Percentiles rank a stretch among this genome's conserved stretches.
phyloP scores from a whole-genome alignment of 352 stramenopile species.

The Pythium pyrilobum region DNA sequence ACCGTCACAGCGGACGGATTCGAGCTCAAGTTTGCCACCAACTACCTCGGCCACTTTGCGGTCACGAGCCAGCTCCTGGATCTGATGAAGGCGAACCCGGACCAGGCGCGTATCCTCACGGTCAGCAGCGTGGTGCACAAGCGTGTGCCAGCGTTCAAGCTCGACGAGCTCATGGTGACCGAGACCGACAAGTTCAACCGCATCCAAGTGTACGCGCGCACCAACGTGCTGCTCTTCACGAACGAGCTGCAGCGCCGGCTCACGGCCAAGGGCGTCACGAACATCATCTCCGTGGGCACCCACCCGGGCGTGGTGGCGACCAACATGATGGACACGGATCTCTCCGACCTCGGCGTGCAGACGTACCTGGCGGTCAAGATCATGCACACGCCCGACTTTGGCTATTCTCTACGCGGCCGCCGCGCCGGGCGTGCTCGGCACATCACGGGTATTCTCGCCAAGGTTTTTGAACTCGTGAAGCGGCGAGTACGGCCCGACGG shows the following conservation, averaged over 20 bases:
- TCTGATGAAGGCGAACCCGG: conserved; percentile 47
- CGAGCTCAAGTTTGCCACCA: conserved; percentile 91
- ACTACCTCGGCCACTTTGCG: conserved; percentile 92
- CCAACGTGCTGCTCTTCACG: conserved; percentile 43
- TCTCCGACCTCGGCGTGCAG: conserved; percentile 9
- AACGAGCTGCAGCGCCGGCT: conserved; percentile 32
- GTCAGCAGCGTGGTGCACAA: conserved; percentile 46
- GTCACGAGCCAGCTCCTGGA: conserved; percentile 81
- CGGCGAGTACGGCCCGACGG: conserved; percentile 27
- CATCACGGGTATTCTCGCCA: too few relatives aligned
- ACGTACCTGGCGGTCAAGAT: conserved; percentile 7
- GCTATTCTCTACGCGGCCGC: conserved; percentile 43
- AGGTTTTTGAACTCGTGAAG: too few relatives aligned
- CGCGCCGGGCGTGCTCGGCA: conserved; percentile 15
- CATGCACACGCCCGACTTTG: conserved; percentile 35
- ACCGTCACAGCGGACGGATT: conserved; percentile 86
- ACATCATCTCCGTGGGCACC: conserved; percentile 20
- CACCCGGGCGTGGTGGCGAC: conserved; percentile 35
- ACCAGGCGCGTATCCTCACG: conserved; percentile 39
- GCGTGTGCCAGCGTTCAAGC: neutral
- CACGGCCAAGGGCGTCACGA: conserved; percentile 15
- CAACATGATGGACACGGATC: conserved; percentile 23
- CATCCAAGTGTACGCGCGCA: conserved; percentile 25
- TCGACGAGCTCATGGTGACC: conserved; percentile 1
- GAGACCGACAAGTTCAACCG: conserved; percentile 22